phyloP scores from a whole-genome alignment of 768 basidiomycete genomes.

The Hericium erinaceus region DNA sequence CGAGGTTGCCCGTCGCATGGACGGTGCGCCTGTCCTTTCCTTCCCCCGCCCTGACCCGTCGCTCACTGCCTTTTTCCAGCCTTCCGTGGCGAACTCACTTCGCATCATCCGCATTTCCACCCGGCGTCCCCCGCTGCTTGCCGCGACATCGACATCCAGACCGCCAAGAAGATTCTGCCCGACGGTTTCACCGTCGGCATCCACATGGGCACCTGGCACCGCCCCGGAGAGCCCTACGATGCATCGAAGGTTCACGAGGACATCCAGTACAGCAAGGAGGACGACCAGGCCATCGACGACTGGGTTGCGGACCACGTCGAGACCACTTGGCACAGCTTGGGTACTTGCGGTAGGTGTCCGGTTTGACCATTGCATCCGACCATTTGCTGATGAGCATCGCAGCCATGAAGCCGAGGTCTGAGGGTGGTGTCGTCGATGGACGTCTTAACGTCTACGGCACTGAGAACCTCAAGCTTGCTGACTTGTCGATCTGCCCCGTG shows the following conservation, averaged over 20 bases:
- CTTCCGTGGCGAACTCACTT: constrained; percentile 63
- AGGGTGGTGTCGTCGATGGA: constrained; percentile 58
- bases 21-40: constrained; percentile 29
- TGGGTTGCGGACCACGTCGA: constrained; percentile 66
- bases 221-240: constrained; percentile 44
- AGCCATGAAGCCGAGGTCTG: constrained; percentile 60
- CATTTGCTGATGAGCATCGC: neutral
- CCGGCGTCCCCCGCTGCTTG: constrained; percentile 52
- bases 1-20: constrained; percentile 65
- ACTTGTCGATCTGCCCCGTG: constrained; percentile 66
- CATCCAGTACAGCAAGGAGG: constrained; percentile 56
- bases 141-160: constrained; percentile 58
- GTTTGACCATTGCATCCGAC: neutral
- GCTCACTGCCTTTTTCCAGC: constrained; percentile 25
- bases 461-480: constrained; percentile 56
- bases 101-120: constrained; percentile 69
- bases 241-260: constrained; percentile 51
- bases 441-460: constrained; percentile 60
- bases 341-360: constrained; percentile 20
- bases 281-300: constrained; percentile 64
- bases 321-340: constrained; percentile 71
- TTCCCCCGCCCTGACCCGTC: neutral
- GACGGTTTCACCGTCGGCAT: constrained; percentile 57
- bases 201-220: constrained; percentile 66
- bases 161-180: constrained; percentile 53